phyloP scores from a whole-genome alignment of 176 grass and related monocot species.

The Bothriochloa decipiens region DNA sequence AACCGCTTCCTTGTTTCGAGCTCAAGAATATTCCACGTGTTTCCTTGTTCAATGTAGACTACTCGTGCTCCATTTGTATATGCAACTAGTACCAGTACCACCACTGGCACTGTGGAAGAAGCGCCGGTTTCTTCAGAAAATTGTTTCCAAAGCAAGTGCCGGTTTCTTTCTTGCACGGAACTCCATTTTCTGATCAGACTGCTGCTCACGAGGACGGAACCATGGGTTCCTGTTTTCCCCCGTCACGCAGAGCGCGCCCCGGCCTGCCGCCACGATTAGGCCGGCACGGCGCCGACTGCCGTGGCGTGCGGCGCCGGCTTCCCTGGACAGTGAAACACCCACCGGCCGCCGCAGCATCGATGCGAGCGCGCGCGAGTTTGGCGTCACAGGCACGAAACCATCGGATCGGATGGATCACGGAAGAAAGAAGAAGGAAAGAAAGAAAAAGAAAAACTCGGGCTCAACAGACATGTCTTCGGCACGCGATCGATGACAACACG shows the following conservation, averaged over 20 bases:
- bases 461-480: too few species aligned
- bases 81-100: background rate
- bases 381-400: constrained; percentile 19
- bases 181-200: background rate
- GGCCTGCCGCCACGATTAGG: background rate
- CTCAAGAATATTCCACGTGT: background rate
- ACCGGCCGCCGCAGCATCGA: background rate
- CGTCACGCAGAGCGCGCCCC: background rate
- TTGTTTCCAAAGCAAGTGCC: background rate
- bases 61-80: background rate
- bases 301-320: constrained; percentile 28
- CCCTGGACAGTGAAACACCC: background rate
- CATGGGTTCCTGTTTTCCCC: background rate
- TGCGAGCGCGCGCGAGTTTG: background rate
- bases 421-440: background rate
- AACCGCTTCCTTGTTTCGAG: background rate
- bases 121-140: background rate
- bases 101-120: background rate
- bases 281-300: background rate
- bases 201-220: background rate
- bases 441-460: too few species aligned
- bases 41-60: background rate
- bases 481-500: too few species aligned
- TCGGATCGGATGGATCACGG: background rate
- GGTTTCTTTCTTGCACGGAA: background rate